Base-by-base conservation (phyloP, 495 filamentous ascomycete genomes). In the Penicillium maclennaniae region DNA sequence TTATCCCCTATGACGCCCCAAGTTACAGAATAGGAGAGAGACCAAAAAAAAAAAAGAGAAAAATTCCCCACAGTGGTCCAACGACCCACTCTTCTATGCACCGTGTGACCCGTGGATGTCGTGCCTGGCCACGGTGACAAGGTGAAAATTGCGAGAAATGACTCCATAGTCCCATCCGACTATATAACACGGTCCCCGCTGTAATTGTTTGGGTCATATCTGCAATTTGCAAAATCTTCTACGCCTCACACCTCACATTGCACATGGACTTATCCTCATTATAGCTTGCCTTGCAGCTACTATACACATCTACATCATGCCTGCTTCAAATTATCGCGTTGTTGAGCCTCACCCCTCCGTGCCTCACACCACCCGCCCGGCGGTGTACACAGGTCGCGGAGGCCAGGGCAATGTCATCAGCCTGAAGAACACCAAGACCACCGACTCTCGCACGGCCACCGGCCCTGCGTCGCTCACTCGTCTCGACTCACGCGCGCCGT, bases 341-440 rank as follows among this genome's bases (percentile, higher is more conserved):
- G 81, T 84, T 70, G 88, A 95, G 71, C 88, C 89, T 46, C 85
- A 90, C 77, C 89, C 89, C 27, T 85, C 85, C 58, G 76, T 88
- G 54, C 77, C 80, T 49, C 69, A 79, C 61, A 75, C 78, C 68
- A 72, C 73, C 59, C 86, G 84, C 69, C 72, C 71, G 23, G 74
- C 72, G 51, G 76, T 85, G 58, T 85, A 90, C 77, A 81, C 84
- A 19, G 92, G 91, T 63, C 89, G 91, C 28, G 92, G 92, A 58
- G 92, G 92, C 38, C 87, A 85, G 15, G 92, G 92, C 58, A 97
- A 97, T 70, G 63, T 76, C 68, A 71, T 78, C 76, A 86, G 80
- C 71, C 83, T 89, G 68, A 85, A 85, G 65, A 81, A 84, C 51
- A 79, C 81, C 47, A 73, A 78, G 51, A 87, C 84, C 42, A 79